Evolutionary conservation across 345 rosid species (phyloP).

Genomic region (Clausena lansium): DNA sequence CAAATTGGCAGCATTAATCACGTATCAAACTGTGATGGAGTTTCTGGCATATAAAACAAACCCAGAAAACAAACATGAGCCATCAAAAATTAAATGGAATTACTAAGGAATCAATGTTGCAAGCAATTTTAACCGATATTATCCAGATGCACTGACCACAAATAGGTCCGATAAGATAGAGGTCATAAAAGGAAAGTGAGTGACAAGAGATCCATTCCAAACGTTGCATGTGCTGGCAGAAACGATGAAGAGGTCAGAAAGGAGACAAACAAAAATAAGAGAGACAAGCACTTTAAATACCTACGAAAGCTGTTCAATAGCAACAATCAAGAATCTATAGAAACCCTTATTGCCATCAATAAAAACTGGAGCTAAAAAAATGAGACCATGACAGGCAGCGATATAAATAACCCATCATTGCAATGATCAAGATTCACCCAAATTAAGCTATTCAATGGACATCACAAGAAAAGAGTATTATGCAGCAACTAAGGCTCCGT

Average conservation of each 20-base stretch:
- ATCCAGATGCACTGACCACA: neutral
- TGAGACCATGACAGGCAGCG: neutral
- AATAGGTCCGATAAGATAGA: neutral
- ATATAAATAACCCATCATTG: neutral
- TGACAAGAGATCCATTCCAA: neutral
- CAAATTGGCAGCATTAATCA: neutral
- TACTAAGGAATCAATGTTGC: neutral
- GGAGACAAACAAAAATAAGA: neutral
- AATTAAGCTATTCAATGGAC: neutral
- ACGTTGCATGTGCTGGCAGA: neutral
- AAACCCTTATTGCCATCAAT: neutral
- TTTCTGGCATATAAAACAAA: neutral
- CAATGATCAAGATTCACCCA: neutral
- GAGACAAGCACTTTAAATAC: neutral
- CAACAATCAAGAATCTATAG: neutral
- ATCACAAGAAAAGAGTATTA: neutral
- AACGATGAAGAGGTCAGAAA: neutral
- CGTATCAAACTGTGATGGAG: neutral
- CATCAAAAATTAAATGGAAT: neutral
- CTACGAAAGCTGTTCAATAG: neutral
- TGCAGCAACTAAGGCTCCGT: too few relatives aligned
- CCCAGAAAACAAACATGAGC: neutral
- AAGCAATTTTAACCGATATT: neutral
- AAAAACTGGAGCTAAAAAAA: neutral
- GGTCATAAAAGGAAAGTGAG: neutral